Percentiles rank a stretch among this genome's conserved stretches.
These are phyloP conservation scores for Oryza longistaminata DNA, from an alignment of 176 grass and related monocot species.

Conservation along the genomic window DNA sequence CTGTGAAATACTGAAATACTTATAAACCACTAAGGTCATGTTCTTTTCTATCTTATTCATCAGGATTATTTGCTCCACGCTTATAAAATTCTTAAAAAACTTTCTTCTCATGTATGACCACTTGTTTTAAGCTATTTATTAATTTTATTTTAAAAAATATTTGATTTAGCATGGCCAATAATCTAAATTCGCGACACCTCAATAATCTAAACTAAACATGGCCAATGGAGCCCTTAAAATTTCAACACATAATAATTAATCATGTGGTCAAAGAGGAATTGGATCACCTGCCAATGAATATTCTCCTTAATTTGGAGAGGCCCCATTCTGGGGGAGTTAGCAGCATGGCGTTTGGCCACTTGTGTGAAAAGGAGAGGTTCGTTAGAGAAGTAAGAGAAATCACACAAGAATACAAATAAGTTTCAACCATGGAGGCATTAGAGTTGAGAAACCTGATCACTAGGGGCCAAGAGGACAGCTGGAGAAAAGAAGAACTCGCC, in stretches of 20 bases:
- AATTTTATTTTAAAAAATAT: too few species aligned
- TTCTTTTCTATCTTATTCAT: too few species aligned
- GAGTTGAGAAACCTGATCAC: conserved; percentile 4
- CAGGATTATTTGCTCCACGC: too few species aligned
- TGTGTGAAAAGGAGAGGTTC: conserved; percentile 19
- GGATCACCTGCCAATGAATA: conserved; percentile 3
- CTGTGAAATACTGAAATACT: too few species aligned
- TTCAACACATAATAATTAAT: neutral
- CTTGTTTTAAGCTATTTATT: too few species aligned
- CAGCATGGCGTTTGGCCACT: conserved; percentile 23
- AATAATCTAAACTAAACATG: too few species aligned
- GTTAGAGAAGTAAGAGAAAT: conserved; percentile 26
- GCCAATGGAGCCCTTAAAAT: neutral
- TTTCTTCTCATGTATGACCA: too few species aligned
- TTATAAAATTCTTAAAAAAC: too few species aligned
- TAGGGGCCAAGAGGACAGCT: conserved; percentile 37
- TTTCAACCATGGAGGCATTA: conserved; percentile 30
- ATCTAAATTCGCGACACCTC: too few species aligned
- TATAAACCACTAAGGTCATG: too few species aligned
- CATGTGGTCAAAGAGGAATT: conserved; percentile 3
- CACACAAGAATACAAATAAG: neutral
- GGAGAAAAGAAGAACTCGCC: conserved; percentile 16
- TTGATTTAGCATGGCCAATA: too few species aligned
- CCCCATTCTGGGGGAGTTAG: conserved; percentile 32
- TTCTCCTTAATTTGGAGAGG: conserved; percentile 1